A percentile compares a stretch with the other conserved stretches of the same genome.
phyloP scores from a whole-genome alignment of 2,329 filamentous ascomycete genomes.

The Aureobasidium sp. region DNA sequence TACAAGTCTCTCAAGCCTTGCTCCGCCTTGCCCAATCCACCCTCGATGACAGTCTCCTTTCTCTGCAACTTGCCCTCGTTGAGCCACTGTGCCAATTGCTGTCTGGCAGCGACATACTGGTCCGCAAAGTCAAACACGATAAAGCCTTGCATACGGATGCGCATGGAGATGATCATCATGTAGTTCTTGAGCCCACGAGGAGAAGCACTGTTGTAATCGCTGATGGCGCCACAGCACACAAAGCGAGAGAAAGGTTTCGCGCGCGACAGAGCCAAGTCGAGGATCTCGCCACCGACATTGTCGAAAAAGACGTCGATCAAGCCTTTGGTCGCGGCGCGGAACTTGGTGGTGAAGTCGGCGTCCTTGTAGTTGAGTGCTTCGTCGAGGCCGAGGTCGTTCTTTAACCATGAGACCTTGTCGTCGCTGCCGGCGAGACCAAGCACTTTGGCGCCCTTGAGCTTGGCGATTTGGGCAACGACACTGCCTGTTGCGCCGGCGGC shows the following conservation, averaged over 20 bases:
- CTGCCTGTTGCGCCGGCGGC: conserved; percentile 73
- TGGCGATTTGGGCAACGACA: conserved; percentile 71
- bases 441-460: conserved; percentile 60
- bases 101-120: conserved; percentile 51
- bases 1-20: conserved; percentile 11
- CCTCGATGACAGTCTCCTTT: conserved; percentile 10
- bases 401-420: conserved; percentile 58
- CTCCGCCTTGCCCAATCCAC: conserved; percentile 10
- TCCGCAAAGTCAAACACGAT: conserved; percentile 62
- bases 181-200: conserved; percentile 53
- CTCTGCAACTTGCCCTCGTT: conserved; percentile 49
- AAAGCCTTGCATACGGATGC: conserved; percentile 62
- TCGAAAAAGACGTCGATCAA: conserved; percentile 53
- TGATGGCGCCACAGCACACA: conserved; percentile 63
- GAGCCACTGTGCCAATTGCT: conserved; percentile 61
- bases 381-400: conserved; percentile 59
- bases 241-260: conserved; percentile 58
- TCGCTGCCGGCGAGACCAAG: conserved; percentile 60
- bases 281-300: conserved; percentile 61
- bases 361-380: conserved; percentile 64
- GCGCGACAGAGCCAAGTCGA: conserved; percentile 56
- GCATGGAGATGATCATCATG: conserved; percentile 46
- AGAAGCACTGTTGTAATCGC: conserved; percentile 54
- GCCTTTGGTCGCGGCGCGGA: conserved; percentile 39
- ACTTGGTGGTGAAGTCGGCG: conserved; percentile 52